Base-by-base conservation (phyloP, 805 yeast species). In the Wickerhamiella alocasiicola region DNA sequence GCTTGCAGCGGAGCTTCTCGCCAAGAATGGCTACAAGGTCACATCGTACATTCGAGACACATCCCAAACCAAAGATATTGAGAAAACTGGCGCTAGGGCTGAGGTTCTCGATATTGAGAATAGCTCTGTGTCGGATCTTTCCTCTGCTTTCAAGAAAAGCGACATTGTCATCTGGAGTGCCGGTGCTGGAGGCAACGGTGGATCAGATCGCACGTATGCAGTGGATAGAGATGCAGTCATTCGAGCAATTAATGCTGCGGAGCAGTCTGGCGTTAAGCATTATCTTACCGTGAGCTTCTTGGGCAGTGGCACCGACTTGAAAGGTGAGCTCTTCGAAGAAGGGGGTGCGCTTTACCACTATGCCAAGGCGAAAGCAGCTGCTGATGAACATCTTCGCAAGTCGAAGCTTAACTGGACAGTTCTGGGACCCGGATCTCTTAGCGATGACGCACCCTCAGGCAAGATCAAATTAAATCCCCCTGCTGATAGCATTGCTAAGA, bases 161-260 rank as follows among this genome's bases (percentile, higher is more conserved):
- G 73, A 72, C 48, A 74, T 74, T 6, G 72, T 76, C 4, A 72
- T 76, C 1, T 72, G 74, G 60, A 59, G 70, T 29, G 81, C 78
- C 0, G 81, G 81, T 6, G 72, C 78, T 2, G 76, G 72, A 15
- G 81, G 80, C 2, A 37, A 37, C 11, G 68, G 67, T 33, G 70
- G 71, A 12, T 49, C 67, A 6, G 66, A 60, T 18, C 48, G 60
- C 29, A 63, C 70, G 2, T 60, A 74, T 39, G 60, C 66, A 17
- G 70, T 76, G n/a, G 82, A 76, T 49, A 59, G 74, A 44, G 81
- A 76, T 51, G 77, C 76, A 3, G 74, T 76, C 6, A 71, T 72
- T 24, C 71, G 72, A 51, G 64, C 68, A 1, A 62, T 70, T 43
- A 79, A 75, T 50, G 80, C 77, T 1, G 61, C 74, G 6, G 66